Evolutionary conservation across 305 asterid species (phyloP), one percentile per base, ranked within the genome.

Genomic region (Rubia occidens): DNA sequence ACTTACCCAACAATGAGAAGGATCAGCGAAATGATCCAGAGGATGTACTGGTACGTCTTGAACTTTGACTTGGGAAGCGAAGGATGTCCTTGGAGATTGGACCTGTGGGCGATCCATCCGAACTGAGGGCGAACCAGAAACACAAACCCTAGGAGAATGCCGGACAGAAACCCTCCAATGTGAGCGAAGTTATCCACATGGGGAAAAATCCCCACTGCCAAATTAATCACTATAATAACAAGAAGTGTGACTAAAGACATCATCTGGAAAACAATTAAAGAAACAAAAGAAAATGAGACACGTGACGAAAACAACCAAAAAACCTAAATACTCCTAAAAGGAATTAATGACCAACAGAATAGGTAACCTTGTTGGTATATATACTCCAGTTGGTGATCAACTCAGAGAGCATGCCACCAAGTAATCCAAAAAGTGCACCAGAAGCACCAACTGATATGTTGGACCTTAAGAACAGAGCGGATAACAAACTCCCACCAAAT

Each of bases 401-500:
- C 53, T 83, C 85, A 18, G 87, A 83, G 74, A 83, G 87, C 87
- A 83, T 81, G 72, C 85, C 72, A 2, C 87, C 87, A 54, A 83
- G 82, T 60, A 81, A 75, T 40, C 87, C 87, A 71, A 83, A 83
- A 53, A 83, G 81, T 61, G 87, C 85, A 72, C 85, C 87, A 24
- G 87, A 83, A 77, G 87, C 87, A 55, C 87, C 87, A 17, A 83
- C 87, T 20, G 87, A 83, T 77, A 83, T 83, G 64, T 83, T 77
- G 62, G 85, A 67, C 79, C 74, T 80, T 53, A 83, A 77, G 69
- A 83, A 81, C 69, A 83, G 82, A 29, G 84, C 84, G 11, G 85
- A 83, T 58, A 81, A 39, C 75, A 83, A 73, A 75, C 85, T 83
- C 49, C 87, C 87, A 56, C 87, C 87, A 63, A 83, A 71, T 49